Percentiles rank a stretch among this genome's conserved stretches.
Conservation (phyloP, 345 rosid genomes). For the Brassica nigra region DNA sequence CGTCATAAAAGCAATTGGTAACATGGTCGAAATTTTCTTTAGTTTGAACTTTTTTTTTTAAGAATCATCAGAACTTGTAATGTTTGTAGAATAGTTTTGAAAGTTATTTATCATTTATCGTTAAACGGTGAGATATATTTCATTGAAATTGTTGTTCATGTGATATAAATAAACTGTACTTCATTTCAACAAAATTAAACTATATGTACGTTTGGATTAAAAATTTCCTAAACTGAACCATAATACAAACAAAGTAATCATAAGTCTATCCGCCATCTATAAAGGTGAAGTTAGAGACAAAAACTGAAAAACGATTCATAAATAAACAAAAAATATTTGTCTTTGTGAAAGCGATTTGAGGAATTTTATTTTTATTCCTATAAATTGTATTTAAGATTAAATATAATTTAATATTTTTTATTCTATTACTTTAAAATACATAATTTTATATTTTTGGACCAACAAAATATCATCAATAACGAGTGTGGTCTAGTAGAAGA, state of each 20-base stretch:
- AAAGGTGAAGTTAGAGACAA: constrained; percentile 9
- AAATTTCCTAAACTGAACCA: not conserved
- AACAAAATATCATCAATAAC: not conserved
- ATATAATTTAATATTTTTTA: not conserved
- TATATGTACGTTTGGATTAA: not conserved
- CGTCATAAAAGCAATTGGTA: not conserved
- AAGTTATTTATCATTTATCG: not conserved
- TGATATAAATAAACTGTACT: not conserved
- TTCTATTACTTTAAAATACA: not conserved
- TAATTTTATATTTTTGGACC: not conserved
- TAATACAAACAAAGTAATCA: not conserved
- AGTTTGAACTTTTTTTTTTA: not conserved
- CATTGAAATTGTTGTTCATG: not conserved
- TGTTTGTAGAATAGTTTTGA: not conserved
- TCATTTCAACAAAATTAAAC: not conserved
- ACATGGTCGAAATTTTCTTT: not conserved
- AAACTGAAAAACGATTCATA: not conserved
- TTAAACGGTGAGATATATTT: not conserved
- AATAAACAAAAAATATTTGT: not conserved
- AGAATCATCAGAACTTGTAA: not conserved
- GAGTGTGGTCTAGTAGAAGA: not conserved
- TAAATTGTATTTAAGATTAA: not conserved
- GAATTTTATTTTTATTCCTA: not conserved
- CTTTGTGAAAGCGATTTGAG: not conserved
- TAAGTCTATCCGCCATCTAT: not conserved